phyloP scores from a whole-genome alignment of 2,329 filamentous ascomycete species.

The Trichoderma gracile region DNA sequence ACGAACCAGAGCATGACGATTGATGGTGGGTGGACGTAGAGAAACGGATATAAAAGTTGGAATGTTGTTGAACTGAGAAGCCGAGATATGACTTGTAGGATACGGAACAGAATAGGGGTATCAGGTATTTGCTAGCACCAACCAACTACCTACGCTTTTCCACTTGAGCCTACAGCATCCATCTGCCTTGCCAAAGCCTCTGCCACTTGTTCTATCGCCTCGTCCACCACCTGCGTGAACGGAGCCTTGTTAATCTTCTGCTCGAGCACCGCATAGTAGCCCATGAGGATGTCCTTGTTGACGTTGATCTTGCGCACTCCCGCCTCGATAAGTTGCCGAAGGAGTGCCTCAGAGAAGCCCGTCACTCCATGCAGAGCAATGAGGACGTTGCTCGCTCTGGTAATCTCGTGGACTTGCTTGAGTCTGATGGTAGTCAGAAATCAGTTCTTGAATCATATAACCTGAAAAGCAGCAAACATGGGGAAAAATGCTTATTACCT shows the following conservation, averaged over 20 bases:
- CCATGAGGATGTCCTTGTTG: constrained; percentile 46
- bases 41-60: neutral
- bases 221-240: constrained; percentile 41
- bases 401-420: constrained; percentile 11
- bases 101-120: too few relatives aligned
- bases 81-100: neutral
- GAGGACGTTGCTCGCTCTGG: constrained; percentile 5
- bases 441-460: neutral
- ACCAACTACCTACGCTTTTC: constrained; percentile 4
- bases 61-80: neutral
- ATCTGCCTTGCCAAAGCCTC: constrained; percentile 13
- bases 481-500: neutral
- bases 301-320: constrained; percentile 53
- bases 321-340: constrained; percentile 46
- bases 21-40: constrained; percentile 25
- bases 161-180: constrained; percentile 22
- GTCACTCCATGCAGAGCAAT: constrained; percentile 53
- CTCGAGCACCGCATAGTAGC: constrained; percentile 42
- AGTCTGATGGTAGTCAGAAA: neutral
- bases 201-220: constrained; percentile 39
- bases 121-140: too few relatives aligned
- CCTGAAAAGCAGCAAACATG: too few relatives aligned
- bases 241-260: constrained; percentile 36
- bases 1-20: constrained; percentile 25
- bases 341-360: constrained; percentile 46